Percentiles rank a stretch among this genome's conserved stretches.
phyloP scores from a whole-genome alignment of 2,329 filamentous ascomycete species.

The Diaporthe amygdali region DNA sequence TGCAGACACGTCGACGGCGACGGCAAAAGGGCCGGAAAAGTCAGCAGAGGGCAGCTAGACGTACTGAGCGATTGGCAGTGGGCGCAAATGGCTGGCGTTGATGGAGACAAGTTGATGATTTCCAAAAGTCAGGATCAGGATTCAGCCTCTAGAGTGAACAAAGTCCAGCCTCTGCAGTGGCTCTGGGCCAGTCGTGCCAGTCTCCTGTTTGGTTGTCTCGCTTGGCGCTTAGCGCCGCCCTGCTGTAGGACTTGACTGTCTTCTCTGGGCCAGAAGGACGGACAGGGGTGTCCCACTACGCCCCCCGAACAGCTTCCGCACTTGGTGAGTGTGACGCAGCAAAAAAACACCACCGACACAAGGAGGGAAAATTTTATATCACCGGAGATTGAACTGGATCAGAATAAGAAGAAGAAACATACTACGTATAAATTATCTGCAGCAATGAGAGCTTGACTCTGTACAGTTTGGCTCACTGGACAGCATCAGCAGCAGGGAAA shows the following conservation, averaged over 20 bases:
- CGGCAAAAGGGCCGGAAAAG: background rate
- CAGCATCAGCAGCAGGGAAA: background rate
- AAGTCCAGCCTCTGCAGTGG: slow-evolving; percentile 4
- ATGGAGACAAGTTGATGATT: slow-evolving; percentile 22
- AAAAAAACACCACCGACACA: background rate
- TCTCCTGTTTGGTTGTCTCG: slow-evolving; percentile 14
- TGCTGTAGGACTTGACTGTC: background rate
- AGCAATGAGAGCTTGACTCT: background rate
- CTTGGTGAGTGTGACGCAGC: too few species aligned
- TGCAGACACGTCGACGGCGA: background rate
- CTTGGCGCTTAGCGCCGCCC: slow-evolving; percentile 14
- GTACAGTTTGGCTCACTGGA: background rate
- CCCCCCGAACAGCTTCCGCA: background rate
- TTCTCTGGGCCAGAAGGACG: background rate
- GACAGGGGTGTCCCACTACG: background rate
- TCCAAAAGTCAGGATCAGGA: slow-evolving; percentile 11
- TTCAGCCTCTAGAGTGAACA: slow-evolving; percentile 11
- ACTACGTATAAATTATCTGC: background rate
- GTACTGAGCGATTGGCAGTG: slow-evolving; percentile 18
- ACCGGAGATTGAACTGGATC: background rate
- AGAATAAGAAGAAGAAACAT: background rate
- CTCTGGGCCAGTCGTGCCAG: background rate
- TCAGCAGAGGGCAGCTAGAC: slow-evolving; percentile 1
- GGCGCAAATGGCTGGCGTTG: slow-evolving; percentile 15
- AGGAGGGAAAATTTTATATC: too few species aligned